Evolutionary conservation across 2,329 filamentous ascomycete species (phyloP).

Genomic region (Monosporascus sp.): DNA sequence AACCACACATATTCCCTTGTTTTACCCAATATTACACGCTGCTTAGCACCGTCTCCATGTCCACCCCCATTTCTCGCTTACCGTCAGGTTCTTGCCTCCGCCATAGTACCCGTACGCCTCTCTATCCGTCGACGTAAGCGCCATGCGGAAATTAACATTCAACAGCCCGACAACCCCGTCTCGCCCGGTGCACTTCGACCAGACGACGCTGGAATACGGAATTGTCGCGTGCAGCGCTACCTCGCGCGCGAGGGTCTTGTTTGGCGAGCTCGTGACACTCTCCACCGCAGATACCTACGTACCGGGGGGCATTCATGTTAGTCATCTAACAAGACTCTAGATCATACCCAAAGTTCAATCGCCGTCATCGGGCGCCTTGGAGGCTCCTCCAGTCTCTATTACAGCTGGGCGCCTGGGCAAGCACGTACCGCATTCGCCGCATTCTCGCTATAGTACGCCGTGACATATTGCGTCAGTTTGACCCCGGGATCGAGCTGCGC

Average conservation of each 20-base stretch:
- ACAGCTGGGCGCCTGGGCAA: neutral
- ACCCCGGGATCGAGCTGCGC: constrained; percentile 10
- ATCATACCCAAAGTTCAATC: too few relatives aligned
- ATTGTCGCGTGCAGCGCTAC: constrained; percentile 11
- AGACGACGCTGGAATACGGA: constrained; percentile 9
- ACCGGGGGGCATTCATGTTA: neutral
- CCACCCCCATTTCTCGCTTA: constrained; percentile 16
- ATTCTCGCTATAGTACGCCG: constrained; percentile 15
- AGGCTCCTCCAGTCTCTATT: neutral
- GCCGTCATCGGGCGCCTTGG: neutral
- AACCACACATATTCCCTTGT: too few relatives aligned
- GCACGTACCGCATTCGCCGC: constrained; percentile 12
- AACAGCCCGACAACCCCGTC: constrained; percentile 6
- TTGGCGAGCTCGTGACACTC: constrained; percentile 7
- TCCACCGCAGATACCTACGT: constrained; percentile 4
- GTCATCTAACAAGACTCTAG: too few relatives aligned
- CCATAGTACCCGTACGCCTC: constrained; percentile 13
- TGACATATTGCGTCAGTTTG: constrained; percentile 15
- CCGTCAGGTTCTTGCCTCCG: constrained; percentile 10
- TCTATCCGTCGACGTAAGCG: constrained; percentile 9
- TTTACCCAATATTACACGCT: too few relatives aligned
- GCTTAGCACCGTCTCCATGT: constrained; percentile 12
- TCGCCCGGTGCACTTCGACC: constrained; percentile 12
- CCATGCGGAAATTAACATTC: constrained; percentile 19
- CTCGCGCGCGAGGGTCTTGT: constrained; percentile 4